Base-by-base conservation (phyloP, 345 rosid species). In the Angophora floribunda region DNA sequence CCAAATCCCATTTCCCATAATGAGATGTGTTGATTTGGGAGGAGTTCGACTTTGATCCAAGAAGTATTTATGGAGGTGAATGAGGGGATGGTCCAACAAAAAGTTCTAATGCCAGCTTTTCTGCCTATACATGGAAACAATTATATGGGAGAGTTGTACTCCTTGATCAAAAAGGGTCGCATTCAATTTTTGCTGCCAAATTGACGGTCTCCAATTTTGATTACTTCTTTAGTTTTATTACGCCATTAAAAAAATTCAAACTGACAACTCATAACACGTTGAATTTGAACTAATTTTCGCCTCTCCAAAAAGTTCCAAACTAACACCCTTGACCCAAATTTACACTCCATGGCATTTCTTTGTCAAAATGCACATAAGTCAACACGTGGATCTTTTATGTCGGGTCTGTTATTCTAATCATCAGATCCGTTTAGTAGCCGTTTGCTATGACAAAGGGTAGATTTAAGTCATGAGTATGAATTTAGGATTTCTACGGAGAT, bases 221-320 rank as follows among this genome's bases (percentile, higher is more conserved):
- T 41, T 75, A 36, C 49, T 75, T 41, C 21, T 41, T 41, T 5
- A 9, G 8, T 36, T 75, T 6, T 19, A 19, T 75, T 9, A 36
- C 19, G 12, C 4, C 26, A 19, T 1, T 9, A 41, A 41, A 36
- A 36, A 41, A 75, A 17, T 13, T 10, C 22, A 41, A 16, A 41
- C 26, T 1, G 2, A 75, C 0, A 41, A 41, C 3, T 75, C 82
- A 9, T 0, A 1, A 9, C 14, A 41, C 0, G 3, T 36, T 36
- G 36, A 41, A 41, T 2, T 21, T 8, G 3, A 41, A 75, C 49
- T 41, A 67, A 16, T 75, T 75, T 75, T 5, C 47, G 3, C 24
- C 19, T 36, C 13, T 36, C 10, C 44, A 30, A 32, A 32, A 67
- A 70, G 32, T 32, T 7, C 8, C 24, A 16, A 32, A 70, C 0